A percentile compares a stretch with the other conserved stretches of the same genome.
phyloP scores from a whole-genome alignment of 163 green algal genomes.

The Prototheca wickerhamii region DNA sequence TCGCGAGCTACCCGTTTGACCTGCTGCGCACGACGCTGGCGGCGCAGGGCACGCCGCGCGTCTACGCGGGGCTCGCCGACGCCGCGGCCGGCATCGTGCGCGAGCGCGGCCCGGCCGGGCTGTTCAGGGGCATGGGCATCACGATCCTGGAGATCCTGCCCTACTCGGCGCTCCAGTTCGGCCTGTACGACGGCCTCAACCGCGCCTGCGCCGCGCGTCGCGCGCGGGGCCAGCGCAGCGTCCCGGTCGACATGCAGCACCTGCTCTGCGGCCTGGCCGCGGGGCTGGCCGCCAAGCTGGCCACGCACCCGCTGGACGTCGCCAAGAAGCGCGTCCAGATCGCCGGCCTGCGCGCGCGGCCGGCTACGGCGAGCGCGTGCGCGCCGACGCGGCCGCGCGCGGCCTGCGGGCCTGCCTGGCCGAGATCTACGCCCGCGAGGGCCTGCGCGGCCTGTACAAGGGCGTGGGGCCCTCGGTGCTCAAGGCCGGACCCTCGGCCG shows the following conservation, averaged over 20 bases:
- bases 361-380: slow-evolving; percentile 49
- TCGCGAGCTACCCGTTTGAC: slow-evolving; percentile 96
- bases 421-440: slow-evolving; percentile 36
- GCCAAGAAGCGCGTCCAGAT: slow-evolving; percentile 94
- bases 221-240: not conserved
- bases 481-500: slow-evolving; percentile 81
- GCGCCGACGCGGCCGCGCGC: slow-evolving; percentile 7
- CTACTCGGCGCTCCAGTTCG: slow-evolving; percentile 93
- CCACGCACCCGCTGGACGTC: slow-evolving; percentile 89
- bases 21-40: slow-evolving; percentile 92
- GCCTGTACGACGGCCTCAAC: slow-evolving; percentile 68
- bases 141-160: slow-evolving; percentile 97
- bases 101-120: slow-evolving; percentile 54
- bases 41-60: slow-evolving; percentile 88
- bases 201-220: slow-evolving; percentile 7
- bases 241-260: slow-evolving; percentile 8
- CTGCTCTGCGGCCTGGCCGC: slow-evolving; percentile 65
- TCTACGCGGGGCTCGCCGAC: slow-evolving; percentile 76
- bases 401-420: slow-evolving; percentile 26
- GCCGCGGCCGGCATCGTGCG: slow-evolving; percentile 63
- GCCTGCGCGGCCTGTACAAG: slow-evolving; percentile 65
- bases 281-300: slow-evolving; percentile 70
- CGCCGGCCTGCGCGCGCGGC: slow-evolving; percentile 34
- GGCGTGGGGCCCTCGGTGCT: slow-evolving; percentile 56
- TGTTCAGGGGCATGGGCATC: slow-evolving; percentile 85